These are phyloP conservation scores for Coemansia sp. DNA, from an alignment of 192 early-diverging fungal genomes.

Conservation along the genomic window DNA sequence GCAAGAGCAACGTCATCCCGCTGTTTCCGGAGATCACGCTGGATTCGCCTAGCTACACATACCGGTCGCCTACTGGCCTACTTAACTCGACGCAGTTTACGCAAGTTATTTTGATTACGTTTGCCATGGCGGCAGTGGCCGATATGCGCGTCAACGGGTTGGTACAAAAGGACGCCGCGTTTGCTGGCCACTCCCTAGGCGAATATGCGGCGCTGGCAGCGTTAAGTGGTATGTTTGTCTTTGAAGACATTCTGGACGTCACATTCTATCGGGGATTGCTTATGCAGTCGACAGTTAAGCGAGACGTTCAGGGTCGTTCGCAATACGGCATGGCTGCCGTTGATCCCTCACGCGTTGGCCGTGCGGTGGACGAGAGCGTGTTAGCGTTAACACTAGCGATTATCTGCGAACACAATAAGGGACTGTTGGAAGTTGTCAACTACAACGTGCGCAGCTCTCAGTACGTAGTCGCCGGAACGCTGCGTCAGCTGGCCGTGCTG, in stretches of 20 bases:
- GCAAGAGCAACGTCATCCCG: neutral
- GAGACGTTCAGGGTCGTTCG: conserved; percentile 76
- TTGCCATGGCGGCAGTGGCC: conserved; percentile 84
- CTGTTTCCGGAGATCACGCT: conserved; percentile 58
- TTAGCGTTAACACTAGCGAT: conserved; percentile 62
- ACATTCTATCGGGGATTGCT: conserved; percentile 95
- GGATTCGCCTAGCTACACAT: conserved; percentile 72
- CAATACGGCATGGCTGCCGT: conserved; percentile 95
- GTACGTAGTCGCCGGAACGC: conserved; percentile 89
- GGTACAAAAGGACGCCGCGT: conserved; percentile 73
- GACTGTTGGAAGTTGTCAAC: conserved; percentile 91
- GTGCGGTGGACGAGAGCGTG: conserved; percentile 70
- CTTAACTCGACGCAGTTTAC: conserved; percentile 94
- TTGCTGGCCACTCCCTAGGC: conserved; percentile 94
- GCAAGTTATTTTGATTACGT: conserved; percentile 80
- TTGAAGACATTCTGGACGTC: conserved; percentile 83
- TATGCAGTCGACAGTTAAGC: conserved; percentile 91
- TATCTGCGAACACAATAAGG: conserved; percentile 70
- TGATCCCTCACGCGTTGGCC: conserved; percentile 81
- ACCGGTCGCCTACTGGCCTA: conserved; percentile 74
- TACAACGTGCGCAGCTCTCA: conserved; percentile 94
- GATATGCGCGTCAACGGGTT: conserved; percentile 87
- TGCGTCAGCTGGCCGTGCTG: conserved; percentile 76
- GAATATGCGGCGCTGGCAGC: conserved; percentile 86
- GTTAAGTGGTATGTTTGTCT: conserved; percentile 68